phyloP scores from a whole-genome alignment of 108 stramenopile species.

The Nannochloropsis granulata region DNA sequence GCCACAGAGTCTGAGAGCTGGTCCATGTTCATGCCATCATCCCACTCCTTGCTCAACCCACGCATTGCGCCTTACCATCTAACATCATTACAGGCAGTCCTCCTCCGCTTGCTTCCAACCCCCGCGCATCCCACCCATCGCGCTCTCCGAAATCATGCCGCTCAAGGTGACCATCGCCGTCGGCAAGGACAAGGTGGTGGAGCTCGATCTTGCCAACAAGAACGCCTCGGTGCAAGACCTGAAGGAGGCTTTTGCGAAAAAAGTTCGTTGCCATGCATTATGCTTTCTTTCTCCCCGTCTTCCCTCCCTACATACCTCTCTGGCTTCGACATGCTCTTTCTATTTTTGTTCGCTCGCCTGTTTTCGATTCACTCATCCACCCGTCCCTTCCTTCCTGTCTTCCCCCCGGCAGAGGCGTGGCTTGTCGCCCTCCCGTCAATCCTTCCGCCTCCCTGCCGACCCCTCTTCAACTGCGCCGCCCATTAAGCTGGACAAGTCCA shows the following conservation, averaged over 20 bases:
- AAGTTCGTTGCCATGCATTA: background rate
- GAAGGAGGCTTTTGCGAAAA: background rate
- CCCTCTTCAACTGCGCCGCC: background rate
- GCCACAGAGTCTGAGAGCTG: too few relatives aligned
- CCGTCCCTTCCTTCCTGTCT: background rate
- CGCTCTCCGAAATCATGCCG: background rate
- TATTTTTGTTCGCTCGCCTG: too few relatives aligned
- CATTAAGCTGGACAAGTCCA: background rate
- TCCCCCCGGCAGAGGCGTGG: background rate
- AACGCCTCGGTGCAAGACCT: constrained; percentile 3
- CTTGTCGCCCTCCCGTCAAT: background rate
- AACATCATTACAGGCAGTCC: too few relatives aligned
- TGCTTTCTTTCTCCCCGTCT: background rate
- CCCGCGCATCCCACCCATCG: too few relatives aligned
- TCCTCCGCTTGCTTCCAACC: too few relatives aligned
- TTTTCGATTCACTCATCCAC: background rate
- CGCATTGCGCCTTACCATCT: too few relatives aligned
- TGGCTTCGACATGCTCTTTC: background rate
- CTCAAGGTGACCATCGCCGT: background rate
- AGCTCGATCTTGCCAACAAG: background rate
- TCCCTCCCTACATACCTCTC: background rate
- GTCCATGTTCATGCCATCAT: too few relatives aligned
- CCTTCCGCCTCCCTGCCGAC: background rate
- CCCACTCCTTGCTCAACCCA: too few relatives aligned
- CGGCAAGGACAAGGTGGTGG: background rate